These are phyloP conservation scores for Camellia japonica DNA, from an alignment of 148 eudicot species.

Conservation along the genomic window DNA sequence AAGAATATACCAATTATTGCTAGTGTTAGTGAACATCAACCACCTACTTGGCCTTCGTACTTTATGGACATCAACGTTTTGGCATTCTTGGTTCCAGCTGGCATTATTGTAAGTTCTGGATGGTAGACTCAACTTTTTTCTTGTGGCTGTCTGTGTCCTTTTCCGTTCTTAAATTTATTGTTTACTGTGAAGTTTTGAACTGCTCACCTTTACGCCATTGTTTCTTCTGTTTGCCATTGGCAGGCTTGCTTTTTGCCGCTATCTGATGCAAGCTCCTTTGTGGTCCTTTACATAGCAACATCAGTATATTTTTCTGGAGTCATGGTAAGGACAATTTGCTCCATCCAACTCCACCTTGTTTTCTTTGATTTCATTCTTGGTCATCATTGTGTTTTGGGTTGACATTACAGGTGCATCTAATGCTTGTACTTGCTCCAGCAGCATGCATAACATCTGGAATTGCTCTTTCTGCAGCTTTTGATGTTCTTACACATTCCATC, in stretches of 20 bases:
- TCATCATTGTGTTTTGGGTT: constrained; percentile 1
- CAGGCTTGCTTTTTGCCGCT: constrained; percentile 95
- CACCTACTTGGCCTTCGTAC: constrained; percentile 99
- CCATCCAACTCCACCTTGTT: background rate
- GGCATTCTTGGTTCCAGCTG: constrained; percentile 99
- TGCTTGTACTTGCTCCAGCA: constrained; percentile 99
- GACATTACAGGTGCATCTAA: constrained; percentile 74
- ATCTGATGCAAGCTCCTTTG: constrained; percentile 96
- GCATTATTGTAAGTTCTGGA: constrained; percentile 75
- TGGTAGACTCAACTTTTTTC: background rate
- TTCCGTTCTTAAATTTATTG: background rate
- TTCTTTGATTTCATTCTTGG: background rate
- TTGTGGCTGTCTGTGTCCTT: background rate
- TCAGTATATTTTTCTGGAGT: constrained; percentile 98
- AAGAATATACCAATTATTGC: constrained; percentile 99
- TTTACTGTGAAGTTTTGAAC: constrained; percentile 7
- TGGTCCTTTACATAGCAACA: constrained; percentile 80
- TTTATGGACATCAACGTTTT: constrained; percentile 97
- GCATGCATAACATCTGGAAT: constrained; percentile 98
- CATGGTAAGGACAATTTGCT: constrained; percentile 56
- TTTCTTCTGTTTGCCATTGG: constrained; percentile 21
- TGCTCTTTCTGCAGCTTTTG: constrained; percentile 93
- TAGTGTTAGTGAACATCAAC: constrained; percentile 99
- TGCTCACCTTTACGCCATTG: background rate
- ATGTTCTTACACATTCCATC: constrained; percentile 76